A percentile compares a stretch with the other conserved stretches of the same genome.
Evolutionary conservation across 495 filamentous ascomycete species (phyloP).

Genomic region (Cenococcum geophilum): DNA sequence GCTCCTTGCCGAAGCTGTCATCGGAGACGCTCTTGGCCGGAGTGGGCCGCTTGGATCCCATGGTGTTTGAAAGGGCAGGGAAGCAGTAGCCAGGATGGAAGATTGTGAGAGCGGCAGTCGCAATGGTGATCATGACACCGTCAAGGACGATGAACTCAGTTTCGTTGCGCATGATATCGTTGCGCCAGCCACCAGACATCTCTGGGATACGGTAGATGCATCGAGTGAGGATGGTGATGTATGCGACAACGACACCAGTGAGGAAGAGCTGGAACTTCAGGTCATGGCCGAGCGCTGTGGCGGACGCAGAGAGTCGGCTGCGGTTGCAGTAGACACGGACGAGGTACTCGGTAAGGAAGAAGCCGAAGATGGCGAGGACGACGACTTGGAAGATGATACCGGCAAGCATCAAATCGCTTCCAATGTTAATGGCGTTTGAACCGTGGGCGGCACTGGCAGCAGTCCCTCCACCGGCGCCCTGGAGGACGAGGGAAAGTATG

Average conservation of each 20-base stretch:
- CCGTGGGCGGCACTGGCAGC: conserved; percentile 29
- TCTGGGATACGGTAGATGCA: conserved; percentile 38
- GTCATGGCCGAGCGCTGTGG: conserved; percentile 6
- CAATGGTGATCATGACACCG: conserved; percentile 28
- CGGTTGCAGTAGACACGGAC: conserved; percentile 24
- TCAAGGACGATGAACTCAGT: conserved; percentile 28
- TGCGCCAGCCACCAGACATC: conserved; percentile 33
- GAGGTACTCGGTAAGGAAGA: conserved; percentile 27
- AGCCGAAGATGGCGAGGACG: conserved; percentile 34
- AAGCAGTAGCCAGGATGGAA: conserved; percentile 30
- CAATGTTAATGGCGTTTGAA: conserved; percentile 20
- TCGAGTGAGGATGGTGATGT: conserved; percentile 29
- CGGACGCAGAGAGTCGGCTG: conserved; percentile 4
- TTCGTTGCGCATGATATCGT: conserved; percentile 26
- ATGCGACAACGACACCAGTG: conserved; percentile 21
- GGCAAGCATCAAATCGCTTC: conserved; percentile 37
- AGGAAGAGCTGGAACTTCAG: conserved; percentile 22
- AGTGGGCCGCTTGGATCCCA: conserved; percentile 11
- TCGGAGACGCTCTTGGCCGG: not conserved
- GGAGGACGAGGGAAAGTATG: conserved; percentile 46
- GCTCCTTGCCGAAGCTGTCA: not conserved
- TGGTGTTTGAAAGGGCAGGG: conserved; percentile 19
- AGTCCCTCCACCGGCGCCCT: conserved; percentile 49
- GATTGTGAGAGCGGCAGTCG: conserved; percentile 15
- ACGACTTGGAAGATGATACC: conserved; percentile 40